Evolutionary conservation across 352 stramenopile species (phyloP), one percentile per base, ranked within the genome.

Genomic region (Albugo laibachii): DNA sequence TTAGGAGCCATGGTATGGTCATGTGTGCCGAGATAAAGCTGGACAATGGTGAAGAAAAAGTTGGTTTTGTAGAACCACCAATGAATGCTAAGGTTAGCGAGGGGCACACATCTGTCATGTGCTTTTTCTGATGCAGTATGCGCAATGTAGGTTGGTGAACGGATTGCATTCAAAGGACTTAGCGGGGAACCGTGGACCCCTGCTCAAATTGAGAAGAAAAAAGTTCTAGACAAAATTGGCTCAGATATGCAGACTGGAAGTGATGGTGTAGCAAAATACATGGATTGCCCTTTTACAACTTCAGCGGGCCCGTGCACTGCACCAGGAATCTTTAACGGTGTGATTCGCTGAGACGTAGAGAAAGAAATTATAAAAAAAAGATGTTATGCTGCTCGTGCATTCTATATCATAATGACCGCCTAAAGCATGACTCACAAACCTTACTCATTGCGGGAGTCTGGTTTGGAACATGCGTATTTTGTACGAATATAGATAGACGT

Each of bases 1-100:
- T 93, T 58, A 80, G 78, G 41, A 93, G 79, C 53, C 80, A 94
- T 58, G 83, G 83, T 16, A 94, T 95, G 83, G 78, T 95, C 53
- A 75, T 95, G 61, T 93, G 80, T 53, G 83, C 81, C 6, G 80
- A 67, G 27, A 62, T 68, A 31, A 57, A 61, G 11, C 56, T 79
- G 36, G 74, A 69, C 10, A 71, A 80, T 45, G 75, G 70, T 36
- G 83, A 77, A 53, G 78, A 92, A 62, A 65, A 72, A 44, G 78
- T 94, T 12, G 75, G 63, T 24, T 85, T 94, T 45, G 74, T 95
- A 19, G 78, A 87, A 24, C 75, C 80, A 5, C 82, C 82, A 0
- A 69, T 67, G 2, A 76, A 65, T 18, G 75, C 80, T 37, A 64
- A 74, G 13, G 53, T 65, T 4, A 42, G 19, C 18, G 3, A 48